These are phyloP conservation scores for Umbelopsis ramanniana DNA, from an alignment of 192 early-diverging fungal genomes.

Conservation along the genomic window DNA sequence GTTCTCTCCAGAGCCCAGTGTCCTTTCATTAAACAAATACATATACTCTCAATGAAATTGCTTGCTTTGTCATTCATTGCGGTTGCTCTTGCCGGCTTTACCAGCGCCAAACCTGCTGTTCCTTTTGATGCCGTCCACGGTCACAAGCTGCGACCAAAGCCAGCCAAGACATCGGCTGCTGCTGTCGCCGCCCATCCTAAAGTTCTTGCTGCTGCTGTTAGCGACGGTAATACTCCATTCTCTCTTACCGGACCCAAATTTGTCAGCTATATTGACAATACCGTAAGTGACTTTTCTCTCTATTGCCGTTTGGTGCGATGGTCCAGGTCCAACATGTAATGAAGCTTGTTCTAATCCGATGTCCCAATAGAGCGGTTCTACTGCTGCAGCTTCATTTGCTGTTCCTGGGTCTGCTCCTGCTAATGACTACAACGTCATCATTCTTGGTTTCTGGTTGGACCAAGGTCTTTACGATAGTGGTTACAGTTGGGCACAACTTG, in stretches of 20 bases:
- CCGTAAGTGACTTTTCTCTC: not conserved
- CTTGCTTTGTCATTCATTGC: constrained; percentile 8
- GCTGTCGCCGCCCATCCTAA: not conserved
- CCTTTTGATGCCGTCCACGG: constrained; percentile 21
- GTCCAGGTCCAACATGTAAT: too few species aligned
- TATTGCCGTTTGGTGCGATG: not conserved
- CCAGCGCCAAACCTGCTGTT: constrained; percentile 9
- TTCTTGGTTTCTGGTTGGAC: constrained; percentile 40
- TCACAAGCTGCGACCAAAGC: constrained; percentile 4
- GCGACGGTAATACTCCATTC: not conserved
- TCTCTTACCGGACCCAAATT: constrained; percentile 33
- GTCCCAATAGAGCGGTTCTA: constrained; percentile 2
- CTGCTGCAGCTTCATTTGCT: constrained; percentile 27
- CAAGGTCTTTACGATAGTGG: constrained; percentile 30
- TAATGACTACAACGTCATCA: constrained; percentile 47
- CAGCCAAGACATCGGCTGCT: not conserved
- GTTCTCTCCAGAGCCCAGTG: not conserved
- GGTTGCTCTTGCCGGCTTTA: not conserved
- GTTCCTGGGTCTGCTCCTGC: constrained; percentile 33
- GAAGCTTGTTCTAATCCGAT: too few species aligned
- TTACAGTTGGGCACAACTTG: constrained; percentile 31
- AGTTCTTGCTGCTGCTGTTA: not conserved
- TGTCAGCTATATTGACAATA: constrained; percentile 43
- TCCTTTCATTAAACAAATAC: not conserved
- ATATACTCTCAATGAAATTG: constrained; percentile 1